Evolutionary conservation across 495 filamentous ascomycete species (phyloP).

Genomic region (Penicillium argentinense): DNA sequence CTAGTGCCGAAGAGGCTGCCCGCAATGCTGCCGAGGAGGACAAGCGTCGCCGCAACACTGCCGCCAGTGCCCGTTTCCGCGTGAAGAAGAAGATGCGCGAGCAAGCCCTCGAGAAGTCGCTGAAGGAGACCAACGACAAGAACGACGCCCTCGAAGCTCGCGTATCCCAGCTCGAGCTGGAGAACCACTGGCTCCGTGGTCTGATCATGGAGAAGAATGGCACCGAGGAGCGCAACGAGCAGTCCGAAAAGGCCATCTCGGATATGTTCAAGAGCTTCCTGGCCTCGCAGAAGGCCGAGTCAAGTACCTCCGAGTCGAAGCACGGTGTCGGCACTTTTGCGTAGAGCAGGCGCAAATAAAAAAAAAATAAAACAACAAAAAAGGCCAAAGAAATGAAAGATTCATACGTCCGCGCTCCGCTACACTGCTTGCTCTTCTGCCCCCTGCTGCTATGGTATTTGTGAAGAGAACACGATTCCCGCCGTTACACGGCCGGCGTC

Average conservation of each 20-base stretch:
- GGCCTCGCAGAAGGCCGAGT: conserved; percentile 40
- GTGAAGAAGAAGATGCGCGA: conserved; percentile 99
- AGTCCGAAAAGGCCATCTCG: conserved; percentile 44
- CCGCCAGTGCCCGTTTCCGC: conserved; percentile 91
- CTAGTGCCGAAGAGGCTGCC: conserved; percentile 46
- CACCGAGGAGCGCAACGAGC: conserved; percentile 34
- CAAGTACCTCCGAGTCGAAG: conserved; percentile 39
- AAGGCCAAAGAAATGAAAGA: conserved; percentile 12
- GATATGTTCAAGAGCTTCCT: conserved; percentile 52
- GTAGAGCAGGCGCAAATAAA: conserved; percentile 10
- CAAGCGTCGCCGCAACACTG: conserved; percentile 95
- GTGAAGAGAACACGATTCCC: too few relatives aligned
- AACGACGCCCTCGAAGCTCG: conserved; percentile 74
- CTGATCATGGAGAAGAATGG: conserved; percentile 92
- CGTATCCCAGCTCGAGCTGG: conserved; percentile 83
- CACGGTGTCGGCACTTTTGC: conserved; percentile 39
- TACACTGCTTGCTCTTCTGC: conserved; percentile 3
- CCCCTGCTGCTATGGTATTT: conserved; percentile 10
- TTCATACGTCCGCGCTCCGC: conserved; percentile 5
- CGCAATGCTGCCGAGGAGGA: conserved; percentile 91
- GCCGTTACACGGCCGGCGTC: neutral
- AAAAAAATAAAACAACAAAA: conserved; percentile 13
- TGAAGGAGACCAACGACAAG: conserved; percentile 88
- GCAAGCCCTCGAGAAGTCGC: conserved; percentile 80
- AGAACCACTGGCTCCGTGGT: conserved; percentile 96